These are phyloP conservation scores for Orobanche coerulescens DNA, from an alignment of 257 asterid genomes.

Conservation along the genomic window DNA sequence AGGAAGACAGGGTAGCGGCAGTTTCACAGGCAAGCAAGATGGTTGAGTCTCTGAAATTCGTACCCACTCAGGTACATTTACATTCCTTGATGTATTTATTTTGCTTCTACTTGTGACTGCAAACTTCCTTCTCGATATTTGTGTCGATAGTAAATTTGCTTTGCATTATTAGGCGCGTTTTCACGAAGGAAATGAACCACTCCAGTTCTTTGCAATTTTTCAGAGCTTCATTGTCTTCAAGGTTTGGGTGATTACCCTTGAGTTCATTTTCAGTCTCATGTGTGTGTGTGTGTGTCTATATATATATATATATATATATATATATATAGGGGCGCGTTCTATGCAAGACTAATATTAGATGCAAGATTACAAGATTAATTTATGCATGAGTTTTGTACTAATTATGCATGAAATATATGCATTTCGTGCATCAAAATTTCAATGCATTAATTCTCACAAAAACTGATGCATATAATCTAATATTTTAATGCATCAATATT, in stretches of 20 bases:
- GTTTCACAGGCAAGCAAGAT: constrained; percentile 86
- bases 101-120: constrained; percentile 11
- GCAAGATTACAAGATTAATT: too few species aligned
- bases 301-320: too few species aligned
- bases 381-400: too few species aligned
- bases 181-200: constrained; percentile 80
- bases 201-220: constrained; percentile 85
- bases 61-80: constrained; percentile 73
- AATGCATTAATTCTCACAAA: too few species aligned
- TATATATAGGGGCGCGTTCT: too few species aligned
- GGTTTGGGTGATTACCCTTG: constrained; percentile 43
- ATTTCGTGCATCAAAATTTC: too few species aligned
- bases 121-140: constrained; percentile 8
- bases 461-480: too few species aligned
- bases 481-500: too few species aligned
- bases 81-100: constrained; percentile 23
- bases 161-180: constrained; percentile 58
- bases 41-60: constrained; percentile 78
- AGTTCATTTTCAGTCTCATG: background rate
- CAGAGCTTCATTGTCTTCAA: constrained; percentile 88
- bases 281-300: too few species aligned
- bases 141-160: constrained; percentile 22
- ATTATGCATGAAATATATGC: too few species aligned
- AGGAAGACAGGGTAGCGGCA: constrained; percentile 83
- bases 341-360: too few species aligned